Evolutionary conservation across 768 basidiomycete species (phyloP).

Genomic region (Trichaptum fuscoviolaceum): DNA sequence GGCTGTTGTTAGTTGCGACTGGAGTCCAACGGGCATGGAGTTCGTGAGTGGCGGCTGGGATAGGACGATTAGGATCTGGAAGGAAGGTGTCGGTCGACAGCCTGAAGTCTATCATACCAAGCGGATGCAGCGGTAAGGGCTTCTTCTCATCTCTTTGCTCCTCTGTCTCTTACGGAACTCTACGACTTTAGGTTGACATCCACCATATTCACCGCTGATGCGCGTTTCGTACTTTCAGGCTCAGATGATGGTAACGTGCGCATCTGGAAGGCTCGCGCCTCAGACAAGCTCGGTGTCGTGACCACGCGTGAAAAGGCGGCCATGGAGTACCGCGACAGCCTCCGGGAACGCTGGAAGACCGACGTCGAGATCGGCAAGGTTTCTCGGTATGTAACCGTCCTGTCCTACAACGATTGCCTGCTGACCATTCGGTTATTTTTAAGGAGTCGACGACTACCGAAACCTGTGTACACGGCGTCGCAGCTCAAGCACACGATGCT

Average conservation of each 20-base stretch:
- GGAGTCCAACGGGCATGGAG: constrained; percentile 93
- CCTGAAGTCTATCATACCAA: constrained; percentile 97
- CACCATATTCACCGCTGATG: constrained; percentile 82
- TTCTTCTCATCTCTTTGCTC: background rate
- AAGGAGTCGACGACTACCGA: constrained; percentile 81
- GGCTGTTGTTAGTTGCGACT: constrained; percentile 94
- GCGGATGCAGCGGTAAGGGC: constrained; percentile 87
- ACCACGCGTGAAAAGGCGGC: constrained; percentile 87
- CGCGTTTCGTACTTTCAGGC: constrained; percentile 85
- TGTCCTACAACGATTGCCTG: constrained; percentile 3
- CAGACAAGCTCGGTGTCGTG: constrained; percentile 86
- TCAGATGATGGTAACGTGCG: constrained; percentile 95
- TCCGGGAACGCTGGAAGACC: constrained; percentile 85
- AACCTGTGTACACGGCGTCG: constrained; percentile 82
- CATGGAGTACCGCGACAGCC: constrained; percentile 86
- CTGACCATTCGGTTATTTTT: constrained; percentile 7
- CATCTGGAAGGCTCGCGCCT: constrained; percentile 91
- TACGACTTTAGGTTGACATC: constrained; percentile 66
- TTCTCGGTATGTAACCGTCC: constrained; percentile 51
- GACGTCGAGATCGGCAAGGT: constrained; percentile 80
- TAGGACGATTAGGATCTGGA: constrained; percentile 90
- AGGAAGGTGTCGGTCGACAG: constrained; percentile 71
- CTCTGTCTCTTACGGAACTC: background rate
- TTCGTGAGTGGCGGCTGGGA: constrained; percentile 98
- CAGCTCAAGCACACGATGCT: constrained; percentile 92